Evolutionary conservation across 192 early-diverging fungal genomes (phyloP), one percentile per base, ranked within the genome.

Genomic region (Coemansia sp.): DNA sequence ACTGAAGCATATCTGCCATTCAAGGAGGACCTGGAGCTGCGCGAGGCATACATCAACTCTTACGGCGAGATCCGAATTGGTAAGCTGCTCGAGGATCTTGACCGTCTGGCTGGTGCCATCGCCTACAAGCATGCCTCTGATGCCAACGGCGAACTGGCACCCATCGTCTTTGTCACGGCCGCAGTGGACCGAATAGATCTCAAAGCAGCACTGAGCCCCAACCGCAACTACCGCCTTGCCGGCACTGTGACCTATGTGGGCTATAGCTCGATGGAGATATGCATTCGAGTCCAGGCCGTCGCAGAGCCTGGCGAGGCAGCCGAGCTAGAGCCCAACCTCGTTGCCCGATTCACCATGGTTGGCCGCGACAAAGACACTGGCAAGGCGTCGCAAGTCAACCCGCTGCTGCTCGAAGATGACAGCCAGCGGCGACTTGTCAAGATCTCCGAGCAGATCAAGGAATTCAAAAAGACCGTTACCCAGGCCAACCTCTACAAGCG

Each of bases 331-430:
- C 84, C 86, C 6, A 87, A 93, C 59, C 79, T 95, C 18, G 77
- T 85, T 14, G 92, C 94, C 18, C 87, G 90, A 65, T 94, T 97
- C 66, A 93, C 91, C 5, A 97, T 95, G 94, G 95, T 92, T 33
- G 89, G 90, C 2, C 77, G 87, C 26, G 88, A 94, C 72, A 82
- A 91, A 6, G 61, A 77, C 31, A 93, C 91, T 1, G 83, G 82
- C 35, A 90, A 89, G 63, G 73, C 91, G 5, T 85, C 82, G 6
- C 82, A 86, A 46, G 85, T 95, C n/a, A 91, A 91, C 61, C 89
- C 89, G 33, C 71, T 97, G 39, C 67, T 76, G 9, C 69, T 94
- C 38, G 87, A 90, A 23, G 89, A 88, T 14, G 90, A 91, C 11
- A 74, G 87, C 62, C 90, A 97, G 71, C 83, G 89, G 40, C 74